Percentiles rank a stretch among this genome's conserved stretches.
Evolutionary conservation across 495 filamentous ascomycete species (phyloP).

Genomic region (Cercophora scortea): DNA sequence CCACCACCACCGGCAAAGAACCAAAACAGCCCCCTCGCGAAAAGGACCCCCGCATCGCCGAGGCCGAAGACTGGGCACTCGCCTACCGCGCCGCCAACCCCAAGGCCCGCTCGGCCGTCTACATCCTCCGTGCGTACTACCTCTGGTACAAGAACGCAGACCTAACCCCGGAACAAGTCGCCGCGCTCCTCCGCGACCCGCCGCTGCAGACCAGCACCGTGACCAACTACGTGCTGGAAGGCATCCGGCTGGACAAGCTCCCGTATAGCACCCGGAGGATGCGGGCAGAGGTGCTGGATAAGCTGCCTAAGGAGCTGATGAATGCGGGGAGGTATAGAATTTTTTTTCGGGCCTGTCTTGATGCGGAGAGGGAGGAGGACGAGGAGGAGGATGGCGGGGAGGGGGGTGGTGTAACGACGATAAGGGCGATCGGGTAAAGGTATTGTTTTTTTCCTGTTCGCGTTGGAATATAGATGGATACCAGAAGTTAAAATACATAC

Average conservation of each 20-base stretch:
- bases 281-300: conserved; percentile 14
- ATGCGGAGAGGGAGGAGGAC: too few relatives aligned
- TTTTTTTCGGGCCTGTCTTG: too few relatives aligned
- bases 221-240: conserved; percentile 38
- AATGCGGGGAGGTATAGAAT: too few relatives aligned
- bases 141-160: conserved; percentile 48
- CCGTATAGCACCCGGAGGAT: conserved; percentile 28
- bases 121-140: conserved; percentile 51
- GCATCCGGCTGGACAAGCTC: conserved; percentile 32
- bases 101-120: conserved; percentile 6
- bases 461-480: too few relatives aligned
- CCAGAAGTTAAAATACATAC: too few relatives aligned
- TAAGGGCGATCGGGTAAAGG: too few relatives aligned
- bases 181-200: conserved; percentile 44
- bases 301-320: too few relatives aligned
- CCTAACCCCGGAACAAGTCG: conserved; percentile 36
- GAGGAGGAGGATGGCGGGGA: too few relatives aligned
- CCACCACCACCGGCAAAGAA: conserved; percentile 1
- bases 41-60: conserved; percentile 26
- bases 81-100: conserved; percentile 22
- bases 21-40: neutral
- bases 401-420: too few relatives aligned
- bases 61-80: conserved; percentile 25
- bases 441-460: too few relatives aligned
- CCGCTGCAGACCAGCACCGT: conserved; percentile 47